A percentile compares a stretch with the other conserved stretches of the same genome.
Conservation (phyloP, 176 grass and related monocot species). For the Paspalum vaginatum region DNA sequence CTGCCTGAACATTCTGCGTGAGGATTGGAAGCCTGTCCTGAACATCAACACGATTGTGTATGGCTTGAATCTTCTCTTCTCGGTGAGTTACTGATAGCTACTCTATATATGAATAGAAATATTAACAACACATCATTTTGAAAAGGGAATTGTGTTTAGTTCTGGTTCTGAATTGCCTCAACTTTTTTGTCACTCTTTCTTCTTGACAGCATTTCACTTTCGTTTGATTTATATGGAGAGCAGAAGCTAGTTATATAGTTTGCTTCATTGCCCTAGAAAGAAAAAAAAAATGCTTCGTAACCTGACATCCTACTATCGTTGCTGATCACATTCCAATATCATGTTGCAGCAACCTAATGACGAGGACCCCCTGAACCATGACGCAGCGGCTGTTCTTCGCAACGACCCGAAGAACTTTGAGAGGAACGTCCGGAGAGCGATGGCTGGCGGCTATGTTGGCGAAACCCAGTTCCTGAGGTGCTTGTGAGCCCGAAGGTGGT, state of each 20-base stretch:
- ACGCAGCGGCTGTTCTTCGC: conserved; percentile 65
- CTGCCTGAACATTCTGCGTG: conserved; percentile 72
- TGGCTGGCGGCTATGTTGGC: conserved; percentile 71
- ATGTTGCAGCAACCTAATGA: conserved; percentile 80
- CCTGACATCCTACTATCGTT: background rate
- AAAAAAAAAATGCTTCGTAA: background rate
- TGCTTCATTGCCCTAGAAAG: background rate
- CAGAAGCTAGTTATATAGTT: background rate
- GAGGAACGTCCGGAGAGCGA: conserved; percentile 71
- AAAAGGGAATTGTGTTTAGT: background rate
- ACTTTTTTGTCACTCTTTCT: too few relatives aligned
- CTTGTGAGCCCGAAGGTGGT: conserved; percentile 35
- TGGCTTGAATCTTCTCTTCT: conserved; percentile 76
- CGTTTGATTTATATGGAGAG: background rate
- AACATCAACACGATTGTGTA: conserved; percentile 78
- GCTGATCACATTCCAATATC: conserved; percentile 14
- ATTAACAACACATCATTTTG: background rate
- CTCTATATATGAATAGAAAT: background rate
- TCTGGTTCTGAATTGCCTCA: background rate
- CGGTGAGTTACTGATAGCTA: conserved; percentile 33
- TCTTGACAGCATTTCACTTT: background rate
- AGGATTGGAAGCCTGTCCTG: conserved; percentile 82
- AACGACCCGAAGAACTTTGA: conserved; percentile 75
- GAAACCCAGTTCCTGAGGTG: conserved; percentile 70
- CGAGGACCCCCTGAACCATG: conserved; percentile 78